These are phyloP conservation scores for Synchytrium microbalum DNA, from an alignment of 371 early-diverging fungal species.

Conservation along the genomic window DNA sequence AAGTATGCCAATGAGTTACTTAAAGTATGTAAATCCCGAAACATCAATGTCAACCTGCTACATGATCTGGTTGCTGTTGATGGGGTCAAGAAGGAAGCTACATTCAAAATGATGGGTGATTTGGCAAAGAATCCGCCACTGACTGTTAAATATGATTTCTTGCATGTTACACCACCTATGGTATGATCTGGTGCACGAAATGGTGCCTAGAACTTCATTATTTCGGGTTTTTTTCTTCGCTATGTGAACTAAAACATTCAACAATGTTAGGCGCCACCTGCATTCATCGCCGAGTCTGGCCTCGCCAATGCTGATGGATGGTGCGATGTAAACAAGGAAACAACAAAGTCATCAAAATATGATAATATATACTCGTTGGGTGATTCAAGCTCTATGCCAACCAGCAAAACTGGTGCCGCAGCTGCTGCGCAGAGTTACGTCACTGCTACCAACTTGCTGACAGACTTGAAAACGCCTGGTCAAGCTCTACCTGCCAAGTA, in stretches of 20 bases:
- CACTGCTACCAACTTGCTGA: constrained; percentile 65
- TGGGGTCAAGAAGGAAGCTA: constrained; percentile 55
- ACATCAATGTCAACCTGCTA: constrained; percentile 59
- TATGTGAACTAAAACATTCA: too few species aligned
- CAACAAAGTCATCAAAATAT: constrained; percentile 71
- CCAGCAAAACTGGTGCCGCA: constrained; percentile 87
- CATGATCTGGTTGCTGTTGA: constrained; percentile 66
- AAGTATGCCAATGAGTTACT: constrained; percentile 70
- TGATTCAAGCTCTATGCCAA: constrained; percentile 58
- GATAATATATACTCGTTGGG: constrained; percentile 74
- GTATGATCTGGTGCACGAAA: too few species aligned
- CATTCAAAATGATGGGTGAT: constrained; percentile 63
- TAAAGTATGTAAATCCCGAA: constrained; percentile 58
- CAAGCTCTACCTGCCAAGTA: too few species aligned
- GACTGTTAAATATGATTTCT: constrained; percentile 65
- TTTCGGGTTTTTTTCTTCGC: constrained; percentile 31
- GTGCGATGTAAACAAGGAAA: constrained; percentile 73
- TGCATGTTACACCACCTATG: constrained; percentile 78
- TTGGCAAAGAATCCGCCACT: too few species aligned
- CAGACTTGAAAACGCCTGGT: too few species aligned
- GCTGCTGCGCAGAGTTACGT: constrained; percentile 74
- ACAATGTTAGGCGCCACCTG: too few species aligned
- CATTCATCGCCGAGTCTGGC: too few species aligned
- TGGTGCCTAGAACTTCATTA: background rate
- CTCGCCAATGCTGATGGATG: constrained; percentile 73